phyloP scores from a whole-genome alignment of 306 rosid genomes.

The Quercus rubra region DNA sequence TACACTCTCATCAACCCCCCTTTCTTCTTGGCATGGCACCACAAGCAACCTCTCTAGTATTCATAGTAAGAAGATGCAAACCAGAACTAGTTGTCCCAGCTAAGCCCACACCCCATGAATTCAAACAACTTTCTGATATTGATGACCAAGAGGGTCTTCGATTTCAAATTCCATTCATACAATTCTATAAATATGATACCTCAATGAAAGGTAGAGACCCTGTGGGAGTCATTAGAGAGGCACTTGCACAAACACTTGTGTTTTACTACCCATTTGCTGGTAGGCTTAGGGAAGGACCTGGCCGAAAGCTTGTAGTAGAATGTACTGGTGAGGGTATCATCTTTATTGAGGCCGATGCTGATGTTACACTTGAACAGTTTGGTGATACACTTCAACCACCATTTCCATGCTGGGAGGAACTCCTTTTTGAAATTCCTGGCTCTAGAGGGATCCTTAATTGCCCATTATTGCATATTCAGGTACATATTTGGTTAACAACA shows the following conservation, averaged over 20 bases:
- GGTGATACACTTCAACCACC: not conserved
- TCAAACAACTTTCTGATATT: conserved; percentile 33
- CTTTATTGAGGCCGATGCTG: no score
- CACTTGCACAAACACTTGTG: conserved; percentile 29
- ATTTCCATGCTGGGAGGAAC: conserved; percentile 1
- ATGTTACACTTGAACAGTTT: not conserved
- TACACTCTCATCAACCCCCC: not conserved
- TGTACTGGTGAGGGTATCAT: not conserved
- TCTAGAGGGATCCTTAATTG: not conserved
- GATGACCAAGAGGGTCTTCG: conserved; percentile 42
- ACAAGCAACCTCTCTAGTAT: conserved; percentile 5
- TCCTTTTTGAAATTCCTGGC: not conserved
- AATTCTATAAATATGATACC: conserved; percentile 23
- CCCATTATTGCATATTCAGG: not conserved
- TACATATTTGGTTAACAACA: not conserved
- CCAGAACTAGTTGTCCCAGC: conserved; percentile 32
- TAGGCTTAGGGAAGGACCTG: conserved; percentile 31
- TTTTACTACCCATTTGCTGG: conserved; percentile 44
- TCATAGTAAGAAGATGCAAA: conserved; percentile 18
- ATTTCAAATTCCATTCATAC: conserved; percentile 36
- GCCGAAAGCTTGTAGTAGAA: conserved; percentile 13
- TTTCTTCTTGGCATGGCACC: not conserved
- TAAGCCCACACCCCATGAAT: conserved; percentile 25
- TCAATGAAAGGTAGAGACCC: conserved; percentile 36
- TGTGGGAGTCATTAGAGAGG: conserved; percentile 26